Evolutionary conservation across 78 protist genomes (phyloP).

Genomic region (Dictyostelium brefeldianum): DNA sequence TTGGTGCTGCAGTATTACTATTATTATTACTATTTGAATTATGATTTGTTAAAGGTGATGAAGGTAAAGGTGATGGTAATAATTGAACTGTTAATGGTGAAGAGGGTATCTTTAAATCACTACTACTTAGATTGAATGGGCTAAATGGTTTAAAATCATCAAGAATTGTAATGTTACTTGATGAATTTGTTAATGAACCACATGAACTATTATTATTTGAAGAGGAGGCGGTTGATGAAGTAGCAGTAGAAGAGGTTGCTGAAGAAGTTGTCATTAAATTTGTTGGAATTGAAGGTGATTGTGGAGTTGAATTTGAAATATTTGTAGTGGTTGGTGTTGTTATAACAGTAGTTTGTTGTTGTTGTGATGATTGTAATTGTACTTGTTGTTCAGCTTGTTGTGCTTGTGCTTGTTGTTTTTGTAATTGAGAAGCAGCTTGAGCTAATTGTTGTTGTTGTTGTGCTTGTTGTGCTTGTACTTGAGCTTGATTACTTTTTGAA

Average conservation of each 20-base stretch:
- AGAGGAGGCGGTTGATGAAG: background rate
- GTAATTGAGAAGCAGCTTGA: background rate
- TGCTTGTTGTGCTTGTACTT: background rate
- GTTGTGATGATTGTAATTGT: background rate
- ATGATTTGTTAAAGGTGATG: background rate
- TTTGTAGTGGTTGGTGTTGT: background rate
- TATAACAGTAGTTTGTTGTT: background rate
- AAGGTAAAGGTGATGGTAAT: background rate
- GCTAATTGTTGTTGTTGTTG: constrained; percentile 28
- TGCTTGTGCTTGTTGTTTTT: constrained; percentile 11
- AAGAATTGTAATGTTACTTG: background rate
- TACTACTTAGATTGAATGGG: background rate
- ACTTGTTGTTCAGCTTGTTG: background rate
- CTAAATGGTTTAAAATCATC: constrained; percentile 1
- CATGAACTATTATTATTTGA: background rate
- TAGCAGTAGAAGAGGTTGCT: background rate
- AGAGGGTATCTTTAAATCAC: background rate
- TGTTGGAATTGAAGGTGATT: background rate
- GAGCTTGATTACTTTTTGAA: background rate
- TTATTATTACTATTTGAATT: background rate
- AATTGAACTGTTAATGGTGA: constrained; percentile 6
- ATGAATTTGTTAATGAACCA: background rate
- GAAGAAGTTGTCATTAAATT: background rate
- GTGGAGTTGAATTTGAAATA: background rate
- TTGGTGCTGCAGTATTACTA: background rate